Percentiles rank a stretch among this genome's conserved stretches.
phyloP scores from a whole-genome alignment of 192 early-diverging fungal species.

The Paraglomus occultum region DNA sequence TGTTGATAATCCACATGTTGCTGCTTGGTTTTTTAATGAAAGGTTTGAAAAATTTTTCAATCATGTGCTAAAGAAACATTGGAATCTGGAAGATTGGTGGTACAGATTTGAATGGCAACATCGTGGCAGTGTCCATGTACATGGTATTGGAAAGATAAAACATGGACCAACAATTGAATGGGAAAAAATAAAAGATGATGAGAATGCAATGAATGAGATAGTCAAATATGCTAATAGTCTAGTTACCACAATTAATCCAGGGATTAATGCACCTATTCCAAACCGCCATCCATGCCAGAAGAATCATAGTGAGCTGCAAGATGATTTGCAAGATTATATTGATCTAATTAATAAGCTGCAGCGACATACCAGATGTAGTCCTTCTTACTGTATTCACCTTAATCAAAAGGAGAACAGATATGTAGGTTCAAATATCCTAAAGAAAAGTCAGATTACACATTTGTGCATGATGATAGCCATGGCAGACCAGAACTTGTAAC shows the following conservation, averaged over 20 bases:
- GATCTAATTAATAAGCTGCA: slow-evolving; percentile 8
- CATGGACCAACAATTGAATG: neutral
- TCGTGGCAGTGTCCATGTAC: neutral
- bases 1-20: neutral
- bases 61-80: neutral
- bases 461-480: neutral
- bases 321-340: slow-evolving; percentile 7
- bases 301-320: neutral
- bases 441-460: neutral
- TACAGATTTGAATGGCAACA: neutral
- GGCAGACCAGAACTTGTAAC: neutral
- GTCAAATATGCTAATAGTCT: neutral
- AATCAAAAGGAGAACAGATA: neutral
- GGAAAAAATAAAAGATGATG: slow-evolving; percentile 8
- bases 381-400: neutral
- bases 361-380: neutral
- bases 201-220: neutral
- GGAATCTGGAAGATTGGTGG: neutral
- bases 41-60: neutral
- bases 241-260: slow-evolving; percentile 7
- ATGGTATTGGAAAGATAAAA: neutral
- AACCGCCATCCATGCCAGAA: neutral
- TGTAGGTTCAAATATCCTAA: neutral
- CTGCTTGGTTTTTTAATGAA: slow-evolving; percentile 14
- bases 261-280: neutral